Percentiles rank a stretch among this genome's conserved stretches.
Evolutionary conservation across 164 flowering plant species (phyloP).

Genomic region (Amborella trichopoda): DNA sequence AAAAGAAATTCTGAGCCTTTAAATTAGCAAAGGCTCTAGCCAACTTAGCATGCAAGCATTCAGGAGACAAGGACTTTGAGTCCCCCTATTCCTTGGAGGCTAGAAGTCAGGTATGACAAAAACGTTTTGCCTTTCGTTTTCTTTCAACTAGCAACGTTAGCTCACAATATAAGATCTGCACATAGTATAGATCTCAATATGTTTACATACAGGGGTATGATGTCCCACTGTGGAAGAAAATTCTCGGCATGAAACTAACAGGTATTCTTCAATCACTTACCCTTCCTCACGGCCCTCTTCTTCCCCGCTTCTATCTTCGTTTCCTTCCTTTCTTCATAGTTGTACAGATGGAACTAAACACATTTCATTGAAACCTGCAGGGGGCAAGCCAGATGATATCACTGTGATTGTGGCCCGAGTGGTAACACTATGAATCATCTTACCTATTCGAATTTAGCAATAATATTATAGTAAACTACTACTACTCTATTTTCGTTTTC

Average conservation of each 20-base stretch:
- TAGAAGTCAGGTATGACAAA: slow-evolving; percentile 37
- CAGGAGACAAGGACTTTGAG: slow-evolving; percentile 56
- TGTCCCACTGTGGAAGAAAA: slow-evolving; percentile 74
- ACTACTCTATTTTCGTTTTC: no score
- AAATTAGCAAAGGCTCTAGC: slow-evolving; percentile 83
- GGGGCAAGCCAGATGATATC: slow-evolving; percentile 83
- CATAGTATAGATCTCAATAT: neutral
- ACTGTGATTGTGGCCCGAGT: slow-evolving; percentile 70
- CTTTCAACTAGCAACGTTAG: neutral
- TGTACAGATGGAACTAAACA: neutral
- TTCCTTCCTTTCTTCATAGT: no score
- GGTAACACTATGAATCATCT: no score
- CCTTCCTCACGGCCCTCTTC: neutral
- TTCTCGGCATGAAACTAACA: slow-evolving; percentile 68
- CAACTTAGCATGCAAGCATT: slow-evolving; percentile 58
- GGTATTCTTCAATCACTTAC: slow-evolving; percentile 19
- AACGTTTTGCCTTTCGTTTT: neutral
- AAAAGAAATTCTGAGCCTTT: slow-evolving; percentile 5
- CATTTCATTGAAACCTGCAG: slow-evolving; percentile 17
- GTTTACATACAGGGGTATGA: slow-evolving; percentile 48
- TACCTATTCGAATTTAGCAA: no score
- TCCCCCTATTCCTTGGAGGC: slow-evolving; percentile 84
- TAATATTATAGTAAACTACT: no score
- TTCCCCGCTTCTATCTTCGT: neutral
- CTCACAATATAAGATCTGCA: neutral